phyloP scores from a whole-genome alignment of 2,329 filamentous ascomycete genomes.

The Colletotrichum lini region DNA sequence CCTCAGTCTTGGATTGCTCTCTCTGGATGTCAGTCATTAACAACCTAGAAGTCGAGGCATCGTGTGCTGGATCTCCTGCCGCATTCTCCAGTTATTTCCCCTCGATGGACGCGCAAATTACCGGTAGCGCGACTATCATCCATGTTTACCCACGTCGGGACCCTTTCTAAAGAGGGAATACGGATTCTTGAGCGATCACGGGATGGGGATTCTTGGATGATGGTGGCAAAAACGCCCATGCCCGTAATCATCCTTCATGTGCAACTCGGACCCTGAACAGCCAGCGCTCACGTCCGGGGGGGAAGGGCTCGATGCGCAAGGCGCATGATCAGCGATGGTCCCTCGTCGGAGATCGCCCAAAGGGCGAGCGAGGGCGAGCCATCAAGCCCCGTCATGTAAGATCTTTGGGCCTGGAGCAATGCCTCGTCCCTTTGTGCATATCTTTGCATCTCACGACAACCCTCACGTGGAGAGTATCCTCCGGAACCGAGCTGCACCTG shows the following conservation, averaged over 20 bases:
- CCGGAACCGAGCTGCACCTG: conserved; percentile 15
- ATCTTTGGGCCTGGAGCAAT: background rate
- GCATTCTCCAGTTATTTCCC: background rate
- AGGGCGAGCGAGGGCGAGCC: background rate
- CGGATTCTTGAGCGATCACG: conserved; percentile 4
- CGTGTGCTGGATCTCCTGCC: background rate
- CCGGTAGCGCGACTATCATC: conserved; percentile 5
- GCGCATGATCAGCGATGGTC: conserved; percentile 38
- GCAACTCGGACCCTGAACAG: background rate
- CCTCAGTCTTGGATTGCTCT: background rate
- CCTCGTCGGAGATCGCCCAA: background rate
- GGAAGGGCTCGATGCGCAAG: conserved; percentile 9
- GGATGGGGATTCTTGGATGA: conserved; percentile 26
- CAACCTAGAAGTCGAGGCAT: conserved; percentile 7
- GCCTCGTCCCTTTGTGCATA: background rate
- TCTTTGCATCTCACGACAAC: background rate
- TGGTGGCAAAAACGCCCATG: conserved; percentile 25
- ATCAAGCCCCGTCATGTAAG: background rate
- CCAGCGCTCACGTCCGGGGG: conserved; percentile 4
- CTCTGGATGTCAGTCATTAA: no score
- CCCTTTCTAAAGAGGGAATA: background rate
- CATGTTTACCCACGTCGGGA: conserved; percentile 5
- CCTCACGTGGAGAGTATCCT: background rate
- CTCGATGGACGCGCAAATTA: conserved; percentile 13
- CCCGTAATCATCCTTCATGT: conserved; percentile 8